These are phyloP conservation scores for Thelephora terrestris DNA, from an alignment of 1,284 basidiomycete genomes.

Conservation along the genomic window DNA sequence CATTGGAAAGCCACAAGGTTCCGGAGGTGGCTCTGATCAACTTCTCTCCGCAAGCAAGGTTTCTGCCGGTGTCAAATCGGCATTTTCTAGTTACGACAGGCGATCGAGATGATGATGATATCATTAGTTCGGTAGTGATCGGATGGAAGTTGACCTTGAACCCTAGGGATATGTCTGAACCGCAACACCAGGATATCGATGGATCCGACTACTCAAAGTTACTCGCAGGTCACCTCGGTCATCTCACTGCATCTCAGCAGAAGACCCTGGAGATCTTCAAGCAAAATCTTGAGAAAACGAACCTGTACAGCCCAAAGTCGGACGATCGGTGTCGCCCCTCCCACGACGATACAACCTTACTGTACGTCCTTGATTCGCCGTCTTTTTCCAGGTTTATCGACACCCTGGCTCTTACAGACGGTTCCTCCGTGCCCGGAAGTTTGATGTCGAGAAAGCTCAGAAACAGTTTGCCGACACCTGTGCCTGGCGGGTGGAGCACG, in stretches of 20 bases:
- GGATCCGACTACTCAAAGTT: conserved; percentile 15
- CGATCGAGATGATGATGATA: background rate
- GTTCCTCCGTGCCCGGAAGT: conserved; percentile 65
- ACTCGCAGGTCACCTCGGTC: conserved; percentile 42
- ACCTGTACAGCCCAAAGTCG: conserved; percentile 37
- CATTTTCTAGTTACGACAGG: too few species aligned
- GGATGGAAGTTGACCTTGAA: too few species aligned
- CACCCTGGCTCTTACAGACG: conserved; percentile 34
- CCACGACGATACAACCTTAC: conserved; percentile 55
- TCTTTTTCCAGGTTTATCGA: background rate
- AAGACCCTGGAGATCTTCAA: conserved; percentile 43
- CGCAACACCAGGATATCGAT: too few species aligned
- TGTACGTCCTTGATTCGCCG: conserved; percentile 33
- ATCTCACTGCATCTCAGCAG: conserved; percentile 39
- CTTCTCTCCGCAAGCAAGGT: too few species aligned
- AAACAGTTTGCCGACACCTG: conserved; percentile 59
- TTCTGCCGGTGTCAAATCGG: too few species aligned
- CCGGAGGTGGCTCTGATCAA: too few species aligned
- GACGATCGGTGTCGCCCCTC: conserved; percentile 27
- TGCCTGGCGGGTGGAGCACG: conserved; percentile 51
- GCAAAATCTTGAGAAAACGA: conserved; percentile 32
- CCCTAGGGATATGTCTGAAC: too few species aligned
- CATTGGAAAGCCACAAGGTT: too few species aligned
- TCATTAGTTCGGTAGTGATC: background rate
- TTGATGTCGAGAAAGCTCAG: conserved; percentile 50